Evolutionary conservation across 768 basidiomycete genomes (phyloP).

Genomic region (Mycena chlorophos): DNA sequence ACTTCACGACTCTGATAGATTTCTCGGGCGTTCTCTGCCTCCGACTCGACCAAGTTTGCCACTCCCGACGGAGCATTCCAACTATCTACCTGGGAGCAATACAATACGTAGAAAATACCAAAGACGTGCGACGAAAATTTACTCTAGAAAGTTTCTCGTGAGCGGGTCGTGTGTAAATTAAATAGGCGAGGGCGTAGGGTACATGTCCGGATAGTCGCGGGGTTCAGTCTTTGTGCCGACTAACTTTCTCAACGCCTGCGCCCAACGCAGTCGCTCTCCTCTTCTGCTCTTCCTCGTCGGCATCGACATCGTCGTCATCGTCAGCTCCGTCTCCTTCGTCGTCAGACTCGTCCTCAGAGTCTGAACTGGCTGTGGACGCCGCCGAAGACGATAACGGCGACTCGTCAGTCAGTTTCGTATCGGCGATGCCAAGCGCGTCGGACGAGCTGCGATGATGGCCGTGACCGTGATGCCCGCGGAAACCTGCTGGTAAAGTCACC

Average conservation of each 20-base stretch:
- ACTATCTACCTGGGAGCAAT: too few species aligned
- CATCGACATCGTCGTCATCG: conserved; percentile 22
- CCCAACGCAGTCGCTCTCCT: conserved; percentile 12
- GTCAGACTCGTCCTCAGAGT: conserved; percentile 5
- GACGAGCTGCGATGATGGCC: conserved; percentile 23
- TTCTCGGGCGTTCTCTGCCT: too few species aligned
- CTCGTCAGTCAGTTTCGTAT: neutral
- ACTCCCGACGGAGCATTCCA: too few species aligned
- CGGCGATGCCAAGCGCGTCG: conserved; percentile 11
- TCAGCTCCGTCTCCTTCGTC: conserved; percentile 7
- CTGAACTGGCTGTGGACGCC: neutral
- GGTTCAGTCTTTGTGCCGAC: conserved; percentile 24
- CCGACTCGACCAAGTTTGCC: too few species aligned
- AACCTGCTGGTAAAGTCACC: conserved; percentile 36
- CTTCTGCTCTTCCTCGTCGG: conserved; percentile 20
- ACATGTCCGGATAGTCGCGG: too few species aligned
- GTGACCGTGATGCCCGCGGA: conserved; percentile 27
- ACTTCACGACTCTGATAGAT: too few species aligned
- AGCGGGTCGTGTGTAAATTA: too few species aligned
- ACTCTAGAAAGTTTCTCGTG: too few species aligned
- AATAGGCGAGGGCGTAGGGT: too few species aligned
- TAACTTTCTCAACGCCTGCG: conserved; percentile 27
- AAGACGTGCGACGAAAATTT: too few species aligned
- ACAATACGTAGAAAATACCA: too few species aligned
- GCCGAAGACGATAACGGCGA: neutral